Percentiles rank a stretch among this genome's conserved stretches.
Evolutionary conservation across 371 early-diverging fungal species (phyloP).

Genomic region (Rhizopus stolonifer): DNA sequence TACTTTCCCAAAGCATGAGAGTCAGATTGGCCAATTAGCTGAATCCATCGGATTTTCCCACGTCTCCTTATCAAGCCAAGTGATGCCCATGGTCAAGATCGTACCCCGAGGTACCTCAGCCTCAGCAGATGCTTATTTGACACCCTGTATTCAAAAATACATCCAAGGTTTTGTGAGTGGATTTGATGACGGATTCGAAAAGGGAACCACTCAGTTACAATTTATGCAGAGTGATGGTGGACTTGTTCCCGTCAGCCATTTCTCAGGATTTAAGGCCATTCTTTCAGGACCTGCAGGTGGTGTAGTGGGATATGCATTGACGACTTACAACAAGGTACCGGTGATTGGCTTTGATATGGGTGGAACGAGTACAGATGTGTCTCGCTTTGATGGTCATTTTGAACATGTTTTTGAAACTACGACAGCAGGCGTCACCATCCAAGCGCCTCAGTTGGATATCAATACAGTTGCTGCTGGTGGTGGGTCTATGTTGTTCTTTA

Average conservation of each 20-base stretch:
- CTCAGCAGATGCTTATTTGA: slow-evolving; percentile 91
- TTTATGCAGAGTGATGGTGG: slow-evolving; percentile 98
- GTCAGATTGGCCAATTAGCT: slow-evolving; percentile 68
- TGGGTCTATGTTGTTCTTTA: slow-evolving; percentile 89
- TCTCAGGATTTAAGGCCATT: slow-evolving; percentile 88
- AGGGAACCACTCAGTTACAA: slow-evolving; percentile 68
- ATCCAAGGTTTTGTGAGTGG: slow-evolving; percentile 81
- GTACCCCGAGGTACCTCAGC: slow-evolving; percentile 93
- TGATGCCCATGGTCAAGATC: slow-evolving; percentile 93
- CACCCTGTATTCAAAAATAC: slow-evolving; percentile 87
- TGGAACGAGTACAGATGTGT: slow-evolving; percentile 94
- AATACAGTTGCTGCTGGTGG: slow-evolving; percentile 96
- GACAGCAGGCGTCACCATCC: slow-evolving; percentile 92
- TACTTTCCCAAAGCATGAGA: slow-evolving; percentile 88
- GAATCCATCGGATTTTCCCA: slow-evolving; percentile 77
- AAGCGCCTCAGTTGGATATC: slow-evolving; percentile 95
- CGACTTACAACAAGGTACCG: slow-evolving; percentile 69
- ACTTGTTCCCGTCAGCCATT: slow-evolving; percentile 77
- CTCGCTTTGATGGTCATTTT: slow-evolving; percentile 85
- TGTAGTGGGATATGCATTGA: slow-evolving; percentile 90
- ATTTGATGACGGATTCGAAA: slow-evolving; percentile 73
- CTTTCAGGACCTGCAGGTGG: slow-evolving; percentile 96
- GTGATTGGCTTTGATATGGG: slow-evolving; percentile 98
- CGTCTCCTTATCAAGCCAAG: slow-evolving; percentile 79
- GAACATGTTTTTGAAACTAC: slow-evolving; percentile 95